Conservation (phyloP, 2,329 filamentous ascomycete genomes). For the Allantophomopsis cytisporea region DNA sequence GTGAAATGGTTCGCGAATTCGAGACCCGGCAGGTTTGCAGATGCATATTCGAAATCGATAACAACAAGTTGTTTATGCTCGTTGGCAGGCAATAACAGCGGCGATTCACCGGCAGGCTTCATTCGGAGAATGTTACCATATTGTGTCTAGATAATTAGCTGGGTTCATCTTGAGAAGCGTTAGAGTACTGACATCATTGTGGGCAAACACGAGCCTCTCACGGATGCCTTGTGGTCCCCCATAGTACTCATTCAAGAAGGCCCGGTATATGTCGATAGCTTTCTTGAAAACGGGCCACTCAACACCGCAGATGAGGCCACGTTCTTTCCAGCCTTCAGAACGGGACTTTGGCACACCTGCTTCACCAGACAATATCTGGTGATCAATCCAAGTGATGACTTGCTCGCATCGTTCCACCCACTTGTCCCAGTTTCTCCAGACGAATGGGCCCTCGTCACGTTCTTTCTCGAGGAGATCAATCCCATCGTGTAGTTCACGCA, state of each 20-base stretch:
- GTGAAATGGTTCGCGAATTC: constrained; percentile 98
- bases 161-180: too few species aligned
- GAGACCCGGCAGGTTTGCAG: constrained; percentile 70
- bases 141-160: constrained; percentile 54
- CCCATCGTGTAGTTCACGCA: constrained; percentile 90
- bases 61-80: constrained; percentile 93
- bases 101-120: constrained; percentile 56
- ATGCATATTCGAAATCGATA: constrained; percentile 97
- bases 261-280: constrained; percentile 64
- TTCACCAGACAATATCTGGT: constrained; percentile 33
- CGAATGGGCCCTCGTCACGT: constrained; percentile 62
- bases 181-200: constrained; percentile 67
- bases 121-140: constrained; percentile 91
- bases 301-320: constrained; percentile 70
- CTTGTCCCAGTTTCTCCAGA: constrained; percentile 84
- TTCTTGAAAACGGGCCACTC: constrained; percentile 69
- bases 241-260: constrained; percentile 59
- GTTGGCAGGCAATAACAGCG: constrained; percentile 77
- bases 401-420: constrained; percentile 43
- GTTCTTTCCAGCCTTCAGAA: constrained; percentile 45
- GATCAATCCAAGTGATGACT: constrained; percentile 35
- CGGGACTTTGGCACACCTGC: constrained; percentile 12
- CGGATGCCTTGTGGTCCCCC: constrained; percentile 54
- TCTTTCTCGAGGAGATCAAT: constrained; percentile 76
- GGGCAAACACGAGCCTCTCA: constrained; percentile 78